Percentiles rank a stretch among this genome's conserved stretches.
phyloP scores from a whole-genome alignment of 2,329 filamentous ascomycete genomes.

The Orbilia oligospora region DNA sequence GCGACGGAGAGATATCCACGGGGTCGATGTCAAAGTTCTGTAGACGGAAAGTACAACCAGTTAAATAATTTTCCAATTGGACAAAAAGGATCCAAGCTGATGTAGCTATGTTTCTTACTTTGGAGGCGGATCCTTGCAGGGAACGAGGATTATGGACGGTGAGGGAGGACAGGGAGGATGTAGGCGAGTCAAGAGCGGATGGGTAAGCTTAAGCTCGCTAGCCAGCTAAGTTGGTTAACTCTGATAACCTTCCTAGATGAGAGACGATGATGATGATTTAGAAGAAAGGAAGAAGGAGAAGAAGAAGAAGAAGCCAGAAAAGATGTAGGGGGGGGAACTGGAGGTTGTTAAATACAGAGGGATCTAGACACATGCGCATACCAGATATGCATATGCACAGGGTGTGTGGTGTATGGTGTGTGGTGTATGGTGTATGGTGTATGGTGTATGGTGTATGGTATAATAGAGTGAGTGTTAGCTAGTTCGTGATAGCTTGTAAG shows the following conservation, averaged over 20 bases:
- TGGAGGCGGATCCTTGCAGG: slow-evolving; percentile 32
- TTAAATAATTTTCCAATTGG: slow-evolving; percentile 44
- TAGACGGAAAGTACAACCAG: slow-evolving; percentile 15
- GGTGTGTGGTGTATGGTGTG: no score
- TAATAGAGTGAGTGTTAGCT: no score
- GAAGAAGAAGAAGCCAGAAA: background rate
- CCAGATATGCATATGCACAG: no score
- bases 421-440: no score
- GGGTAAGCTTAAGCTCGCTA: background rate
- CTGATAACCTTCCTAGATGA: background rate
- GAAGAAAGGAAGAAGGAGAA: background rate
- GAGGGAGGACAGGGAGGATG: no score
- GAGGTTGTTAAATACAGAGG: slow-evolving; percentile 39
- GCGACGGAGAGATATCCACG: slow-evolving; percentile 13
- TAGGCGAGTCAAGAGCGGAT: background rate
- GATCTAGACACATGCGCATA: no score
- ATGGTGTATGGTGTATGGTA: no score
- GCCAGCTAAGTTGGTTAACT: background rate
- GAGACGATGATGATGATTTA: background rate
- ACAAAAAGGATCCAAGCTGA: slow-evolving; percentile 38
- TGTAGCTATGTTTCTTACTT: background rate
- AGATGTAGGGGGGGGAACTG: slow-evolving; percentile 6
- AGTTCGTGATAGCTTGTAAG: background rate
- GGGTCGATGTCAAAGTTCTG: background rate
- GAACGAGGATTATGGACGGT: background rate